Percentiles rank a stretch among this genome's conserved stretches.
These are phyloP conservation scores for Ophiostoma sp. DNA, from an alignment of 2,329 filamentous ascomycete species.

Conservation along the genomic window DNA sequence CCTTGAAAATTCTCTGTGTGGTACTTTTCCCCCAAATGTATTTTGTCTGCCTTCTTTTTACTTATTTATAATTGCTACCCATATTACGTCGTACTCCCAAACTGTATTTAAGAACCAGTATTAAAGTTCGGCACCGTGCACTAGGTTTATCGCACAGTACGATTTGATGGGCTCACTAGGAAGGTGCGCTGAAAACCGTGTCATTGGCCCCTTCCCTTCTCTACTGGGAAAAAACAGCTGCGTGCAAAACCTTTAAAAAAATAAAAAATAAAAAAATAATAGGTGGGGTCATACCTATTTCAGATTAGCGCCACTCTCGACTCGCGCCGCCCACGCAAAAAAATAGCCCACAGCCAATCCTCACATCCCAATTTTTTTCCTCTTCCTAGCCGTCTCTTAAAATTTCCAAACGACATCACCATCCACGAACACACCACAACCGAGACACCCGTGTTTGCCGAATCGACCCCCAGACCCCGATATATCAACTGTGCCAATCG, in stretches of 20 bases:
- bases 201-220: not conserved
- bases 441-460: not conserved
- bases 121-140: not conserved
- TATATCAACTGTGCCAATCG: conserved; percentile 22
- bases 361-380: conserved; percentile 29
- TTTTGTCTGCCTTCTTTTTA: too few species aligned
- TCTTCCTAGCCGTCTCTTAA: not conserved
- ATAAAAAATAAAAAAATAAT: conserved; percentile 27
- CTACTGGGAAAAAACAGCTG: too few species aligned
- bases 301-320: not conserved
- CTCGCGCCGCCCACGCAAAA: conserved; percentile 24
- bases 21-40: not conserved
- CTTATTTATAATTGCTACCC: too few species aligned
- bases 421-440: conserved; percentile 7
- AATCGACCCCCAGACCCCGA: not conserved
- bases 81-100: too few species aligned
- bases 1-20: not conserved
- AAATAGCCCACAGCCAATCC: conserved; percentile 31
- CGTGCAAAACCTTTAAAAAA: not conserved
- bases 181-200: not conserved
- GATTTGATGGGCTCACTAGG: not conserved
- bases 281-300: conserved; percentile 14
- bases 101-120: too few species aligned
- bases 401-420: conserved; percentile 2
- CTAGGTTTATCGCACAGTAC: not conserved